A percentile compares a stretch with the other conserved stretches of the same genome.
phyloP scores from a whole-genome alignment of 1,284 basidiomycete species.

The Ustilago curta region DNA sequence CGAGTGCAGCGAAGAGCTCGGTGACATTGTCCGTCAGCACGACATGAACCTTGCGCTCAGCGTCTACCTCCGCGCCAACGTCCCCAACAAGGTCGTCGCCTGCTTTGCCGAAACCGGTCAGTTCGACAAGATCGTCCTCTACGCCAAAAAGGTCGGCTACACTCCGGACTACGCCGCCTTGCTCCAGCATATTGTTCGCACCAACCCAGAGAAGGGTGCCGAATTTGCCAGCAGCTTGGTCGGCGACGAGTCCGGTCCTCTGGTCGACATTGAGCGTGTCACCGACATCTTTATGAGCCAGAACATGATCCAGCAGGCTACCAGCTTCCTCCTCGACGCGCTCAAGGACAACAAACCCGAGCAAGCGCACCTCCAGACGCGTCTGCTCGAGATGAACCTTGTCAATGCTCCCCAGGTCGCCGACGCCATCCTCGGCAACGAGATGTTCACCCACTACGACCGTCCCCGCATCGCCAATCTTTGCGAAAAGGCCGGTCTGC shows the following conservation, averaged over 20 bases:
- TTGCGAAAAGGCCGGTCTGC: constrained; percentile 95
- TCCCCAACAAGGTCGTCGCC: constrained; percentile 95
- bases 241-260: constrained; percentile 90
- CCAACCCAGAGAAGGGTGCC: constrained; percentile 96
- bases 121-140: constrained; percentile 97
- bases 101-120: constrained; percentile 99
- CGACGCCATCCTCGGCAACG: constrained; percentile 97
- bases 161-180: constrained; percentile 92
- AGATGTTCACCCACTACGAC: constrained; percentile 99
- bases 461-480: constrained; percentile 96
- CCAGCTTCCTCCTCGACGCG: constrained; percentile 97
- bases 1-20: constrained; percentile 97
- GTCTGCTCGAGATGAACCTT: constrained; percentile 97
- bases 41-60: constrained; percentile 99
- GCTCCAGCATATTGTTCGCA: constrained; percentile 96
- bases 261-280: constrained; percentile 86
- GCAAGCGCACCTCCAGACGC: constrained; percentile 94
- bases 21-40: constrained; percentile 92
- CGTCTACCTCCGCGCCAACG: constrained; percentile 96
- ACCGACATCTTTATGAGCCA: constrained; percentile 97
- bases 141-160: constrained; percentile 97
- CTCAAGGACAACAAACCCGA: constrained; percentile 99
- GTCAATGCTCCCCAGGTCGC: constrained; percentile 98
- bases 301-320: constrained; percentile 99
- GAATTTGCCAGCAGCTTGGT: constrained; percentile 97